A percentile compares a stretch with the other conserved stretches of the same genome.
phyloP scores from a whole-genome alignment of 352 stramenopile genomes.

The Globisporangium irregulare region DNA sequence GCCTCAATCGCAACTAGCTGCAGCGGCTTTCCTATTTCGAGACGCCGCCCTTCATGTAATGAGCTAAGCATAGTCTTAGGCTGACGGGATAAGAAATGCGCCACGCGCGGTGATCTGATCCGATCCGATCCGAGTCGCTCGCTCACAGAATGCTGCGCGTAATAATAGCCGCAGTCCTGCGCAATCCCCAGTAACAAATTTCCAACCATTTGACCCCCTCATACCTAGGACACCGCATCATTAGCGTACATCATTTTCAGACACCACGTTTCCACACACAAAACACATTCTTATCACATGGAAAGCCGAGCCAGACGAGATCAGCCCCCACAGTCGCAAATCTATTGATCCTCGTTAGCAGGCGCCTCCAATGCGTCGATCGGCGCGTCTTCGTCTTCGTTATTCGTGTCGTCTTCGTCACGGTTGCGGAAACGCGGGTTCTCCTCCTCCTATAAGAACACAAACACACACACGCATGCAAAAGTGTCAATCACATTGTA shows the following conservation, averaged over 20 bases:
- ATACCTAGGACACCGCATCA: not conserved
- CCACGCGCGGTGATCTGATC: not conserved
- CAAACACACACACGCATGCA: not conserved
- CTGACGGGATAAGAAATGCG: not conserved
- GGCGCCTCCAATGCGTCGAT: slow-evolving; percentile 3
- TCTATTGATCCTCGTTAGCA: slow-evolving; percentile 11
- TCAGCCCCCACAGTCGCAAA: not conserved
- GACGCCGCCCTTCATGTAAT: not conserved
- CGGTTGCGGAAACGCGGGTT: slow-evolving; percentile 66
- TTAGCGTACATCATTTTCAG: not conserved
- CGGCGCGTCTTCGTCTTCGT: slow-evolving; percentile 20
- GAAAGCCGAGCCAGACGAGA: not conserved
- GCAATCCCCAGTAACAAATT: not conserved
- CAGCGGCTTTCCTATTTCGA: not conserved
- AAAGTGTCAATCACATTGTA: not conserved
- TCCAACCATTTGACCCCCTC: not conserved
- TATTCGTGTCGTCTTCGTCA: slow-evolving; percentile 28
- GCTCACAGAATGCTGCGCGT: not conserved
- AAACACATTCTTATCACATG: too few relatives aligned
- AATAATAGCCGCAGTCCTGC: not conserved
- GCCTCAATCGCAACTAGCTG: not conserved
- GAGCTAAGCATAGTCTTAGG: not conserved
- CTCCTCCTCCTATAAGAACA: slow-evolving; percentile 32
- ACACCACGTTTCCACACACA: not conserved
- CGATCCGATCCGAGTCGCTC: not conserved